These are phyloP conservation scores for Tetrapisispora phaffii DNA, from an alignment of 805 yeast species.

Conservation along the genomic window DNA sequence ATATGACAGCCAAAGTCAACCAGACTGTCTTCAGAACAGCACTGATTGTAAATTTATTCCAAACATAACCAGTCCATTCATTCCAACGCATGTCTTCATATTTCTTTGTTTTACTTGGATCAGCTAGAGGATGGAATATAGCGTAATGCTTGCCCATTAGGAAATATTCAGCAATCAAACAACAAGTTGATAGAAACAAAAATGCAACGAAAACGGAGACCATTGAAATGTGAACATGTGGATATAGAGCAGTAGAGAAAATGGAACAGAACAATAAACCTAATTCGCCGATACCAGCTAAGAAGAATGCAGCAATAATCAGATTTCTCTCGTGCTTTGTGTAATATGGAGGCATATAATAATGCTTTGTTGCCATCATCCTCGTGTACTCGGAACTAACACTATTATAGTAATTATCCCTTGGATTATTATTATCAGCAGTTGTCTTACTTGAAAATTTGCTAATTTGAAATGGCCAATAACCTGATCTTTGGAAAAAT, in stretches of 20 bases:
- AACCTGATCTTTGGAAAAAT: conserved; percentile 44
- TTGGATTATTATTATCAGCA: conserved; percentile 32
- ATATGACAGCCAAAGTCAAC: conserved; percentile 53
- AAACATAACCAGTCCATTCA: conserved; percentile 28
- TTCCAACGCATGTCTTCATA: conserved; percentile 19
- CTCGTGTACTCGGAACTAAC: conserved; percentile 12
- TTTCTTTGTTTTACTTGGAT: conserved; percentile 9
- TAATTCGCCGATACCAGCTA: conserved; percentile 52
- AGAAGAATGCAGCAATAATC: conserved; percentile 33
- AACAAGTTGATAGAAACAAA: conserved; percentile 44
- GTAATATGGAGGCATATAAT: conserved; percentile 33
- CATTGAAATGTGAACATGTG: conserved; percentile 51
- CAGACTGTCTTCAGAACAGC: conserved; percentile 50
- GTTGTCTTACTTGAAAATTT: conserved; percentile 22
- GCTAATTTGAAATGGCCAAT: conserved; percentile 28
- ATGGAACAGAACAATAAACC: conserved; percentile 69
- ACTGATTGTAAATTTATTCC: conserved; percentile 40
- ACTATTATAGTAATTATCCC: conserved; percentile 3
- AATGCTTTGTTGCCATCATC: conserved; percentile 12
- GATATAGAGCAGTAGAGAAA: conserved; percentile 53
- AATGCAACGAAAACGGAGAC: conserved; percentile 64
- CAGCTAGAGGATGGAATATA: conserved; percentile 29
- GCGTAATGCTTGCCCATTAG: conserved; percentile 39
- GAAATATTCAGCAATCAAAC: conserved; percentile 37
- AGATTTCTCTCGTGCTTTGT: conserved; percentile 32